Conservation (phyloP, 2,329 filamentous ascomycete species). For the Fusarium sp. region DNA sequence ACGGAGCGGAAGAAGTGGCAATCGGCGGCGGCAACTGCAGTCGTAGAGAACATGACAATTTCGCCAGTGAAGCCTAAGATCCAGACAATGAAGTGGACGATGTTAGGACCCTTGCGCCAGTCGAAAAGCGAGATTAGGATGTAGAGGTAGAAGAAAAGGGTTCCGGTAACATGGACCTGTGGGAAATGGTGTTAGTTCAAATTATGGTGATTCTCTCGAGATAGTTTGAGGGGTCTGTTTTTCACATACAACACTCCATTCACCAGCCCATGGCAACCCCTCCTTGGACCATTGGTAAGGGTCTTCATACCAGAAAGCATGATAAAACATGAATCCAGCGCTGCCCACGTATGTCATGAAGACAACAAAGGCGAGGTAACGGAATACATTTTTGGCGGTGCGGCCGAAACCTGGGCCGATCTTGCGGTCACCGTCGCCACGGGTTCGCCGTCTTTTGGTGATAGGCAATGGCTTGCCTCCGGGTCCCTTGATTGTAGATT, state of each 20-base stretch:
- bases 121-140: conserved; percentile 89
- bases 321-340: conserved; percentile 76
- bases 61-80: conserved; percentile 78
- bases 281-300: conserved; percentile 53
- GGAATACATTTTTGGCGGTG: conserved; percentile 77
- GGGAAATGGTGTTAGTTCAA: conserved; percentile 36
- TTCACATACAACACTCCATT: conserved; percentile 76
- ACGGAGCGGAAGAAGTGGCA: conserved; percentile 68
- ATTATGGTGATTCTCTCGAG: conserved; percentile 8
- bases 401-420: conserved; percentile 68
- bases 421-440: conserved; percentile 59
- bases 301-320: conserved; percentile 68
- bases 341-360: conserved; percentile 81
- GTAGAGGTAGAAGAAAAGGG: conserved; percentile 88
- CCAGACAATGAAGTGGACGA: conserved; percentile 86
- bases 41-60: conserved; percentile 74
- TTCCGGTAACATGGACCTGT: conserved; percentile 86
- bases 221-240: background rate
- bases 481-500: conserved; percentile 73
- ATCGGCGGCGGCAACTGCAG: conserved; percentile 74
- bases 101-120: conserved; percentile 81
- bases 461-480: conserved; percentile 88
- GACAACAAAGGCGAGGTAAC: conserved; percentile 76
- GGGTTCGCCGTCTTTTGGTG: conserved; percentile 65
- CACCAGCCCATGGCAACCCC: conserved; percentile 77